Base-by-base conservation (phyloP, 176 grass and related monocot species). In the Oropetium thomaeum region DNA sequence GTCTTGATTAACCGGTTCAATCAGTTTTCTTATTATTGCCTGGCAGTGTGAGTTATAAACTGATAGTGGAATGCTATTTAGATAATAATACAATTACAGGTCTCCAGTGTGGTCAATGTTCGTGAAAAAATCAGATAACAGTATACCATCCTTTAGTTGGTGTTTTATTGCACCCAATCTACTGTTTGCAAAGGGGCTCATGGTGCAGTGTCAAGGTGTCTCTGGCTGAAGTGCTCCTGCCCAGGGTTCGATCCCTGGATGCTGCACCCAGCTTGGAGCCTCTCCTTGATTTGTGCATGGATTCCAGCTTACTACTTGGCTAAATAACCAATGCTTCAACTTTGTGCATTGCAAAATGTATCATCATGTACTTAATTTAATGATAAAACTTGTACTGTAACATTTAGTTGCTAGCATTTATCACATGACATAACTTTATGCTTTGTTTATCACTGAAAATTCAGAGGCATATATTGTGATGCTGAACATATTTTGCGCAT, bases 401-500 rank as follows among this genome's bases (percentile, higher is more conserved):
- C 33, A 54, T 66, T 17, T 55, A 67, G 42, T 67, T 69, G 28
- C n/a, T 58, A 45, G 12, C 28, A 69, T 41, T 45, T 20, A 57
- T 79, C 65, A 66, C 16, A 38, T 27, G 32, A 54, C 55, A 43
- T 71, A 34, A 71, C 54, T 84, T 31, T 43, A 30, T 70, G 51
- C 44, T 84, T 43, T 78, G n/a, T 69, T 35, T 68, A 41, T 26
- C 29, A 60, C 65, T 70, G 33, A 25, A 78, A 63, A 67, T 83
- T 57, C 54, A 75, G 44, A 72, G 59, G 43, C 29, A 65, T 78
- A 54, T 43, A 10, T 42, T 67, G 17, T 67, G 77, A 55, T 44
- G 37, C 17, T 34, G 34, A 31, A 53, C 57, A 64, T 68, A 80
- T 35, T 19, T 11, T 48, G 34, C 13, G 22, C 27, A 43, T 27